Evolutionary conservation across 306 rosid species (phyloP).

Genomic region (Fragaria ananassa): DNA sequence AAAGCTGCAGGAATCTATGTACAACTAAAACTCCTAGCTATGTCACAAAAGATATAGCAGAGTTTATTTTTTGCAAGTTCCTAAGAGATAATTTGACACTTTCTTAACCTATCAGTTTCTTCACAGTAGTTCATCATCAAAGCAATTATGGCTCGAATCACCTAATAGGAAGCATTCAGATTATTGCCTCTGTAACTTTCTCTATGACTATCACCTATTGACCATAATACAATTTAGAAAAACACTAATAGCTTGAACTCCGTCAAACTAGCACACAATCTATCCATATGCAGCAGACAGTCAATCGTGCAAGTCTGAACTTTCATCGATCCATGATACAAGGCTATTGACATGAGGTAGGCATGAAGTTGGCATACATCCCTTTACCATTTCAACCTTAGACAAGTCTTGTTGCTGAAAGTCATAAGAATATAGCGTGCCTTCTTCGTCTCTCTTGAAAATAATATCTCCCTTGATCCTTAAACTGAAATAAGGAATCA

Average conservation of each 20-base stretch:
- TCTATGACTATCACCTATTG: neutral
- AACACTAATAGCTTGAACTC: neutral
- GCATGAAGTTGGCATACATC: neutral
- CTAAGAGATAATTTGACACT: neutral
- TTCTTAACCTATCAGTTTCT: neutral
- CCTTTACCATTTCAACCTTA: conserved; percentile 15
- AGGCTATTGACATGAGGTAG: conserved; percentile 49
- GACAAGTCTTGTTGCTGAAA: conserved; percentile 31
- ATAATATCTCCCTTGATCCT: conserved; percentile 42
- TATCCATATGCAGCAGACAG: neutral
- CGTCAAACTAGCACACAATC: neutral
- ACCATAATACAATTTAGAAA: neutral
- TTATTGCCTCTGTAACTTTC: neutral
- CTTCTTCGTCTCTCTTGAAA: conserved; percentile 37
- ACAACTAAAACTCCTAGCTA: too few species aligned
- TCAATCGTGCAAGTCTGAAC: neutral
- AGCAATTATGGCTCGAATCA: neutral
- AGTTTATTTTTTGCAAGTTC: too few species aligned
- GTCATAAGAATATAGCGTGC: conserved; percentile 37
- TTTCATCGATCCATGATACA: conserved; percentile 35
- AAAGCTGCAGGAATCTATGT: too few species aligned
- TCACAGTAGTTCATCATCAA: neutral
- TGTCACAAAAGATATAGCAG: too few species aligned
- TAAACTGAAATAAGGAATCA: conserved; percentile 37
- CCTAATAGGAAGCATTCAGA: neutral